Base-by-base conservation (phyloP, 495 filamentous ascomycete genomes). In the Daldinia vernicosa region DNA sequence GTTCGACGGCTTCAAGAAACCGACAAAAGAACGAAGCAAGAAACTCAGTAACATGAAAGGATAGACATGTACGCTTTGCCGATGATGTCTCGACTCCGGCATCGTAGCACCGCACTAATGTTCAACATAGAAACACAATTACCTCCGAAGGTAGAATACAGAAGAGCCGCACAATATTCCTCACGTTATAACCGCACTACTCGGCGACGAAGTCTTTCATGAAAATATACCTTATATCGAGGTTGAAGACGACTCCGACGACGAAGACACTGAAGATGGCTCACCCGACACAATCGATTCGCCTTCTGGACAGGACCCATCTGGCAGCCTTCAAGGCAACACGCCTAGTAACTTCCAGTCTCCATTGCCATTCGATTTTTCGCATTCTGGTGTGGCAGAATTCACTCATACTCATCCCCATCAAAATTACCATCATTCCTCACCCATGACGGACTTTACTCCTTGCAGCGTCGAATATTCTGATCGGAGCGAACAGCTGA, bases 241-340 rank as follows among this genome's bases (percentile, higher is more conserved):
- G 33, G 3, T 35, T 51, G 63, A 74, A 7, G 37, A 19, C 6
- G 60, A 63, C 39, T 58, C 43, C 57, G 72, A 73, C 19, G 70
- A 79, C 19, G 72, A 73, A 26, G 74, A 77, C 12, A 47, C 26
- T 1, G 67, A 75, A 33, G 61, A 75, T 11, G 59, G 26, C 11
- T 62, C 70, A 12, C 35, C 32, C 35, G 57, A 61, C 11, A 66
- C 61, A 9, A 27, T 11, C 17, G n/a, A 61, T 35, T 69, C 69
- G 17, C 52, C 65, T 58, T 24, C 51, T 17, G 6, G n/a, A 14
- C 61, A 65, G 6, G 57, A 47, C 11, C 56, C 52, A 14, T 28
- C 70, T 53, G 52, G 6, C 26, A n/a, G 39, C 40, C 51, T n/a
- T 27, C 39, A 67, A 2, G 28, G 45, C 45, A 52, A 58, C 0